A percentile compares a stretch with the other conserved stretches of the same genome.
These are phyloP conservation scores for Tylopilus rubrobrunneus DNA, from an alignment of 768 basidiomycete species.

Conservation along the genomic window DNA sequence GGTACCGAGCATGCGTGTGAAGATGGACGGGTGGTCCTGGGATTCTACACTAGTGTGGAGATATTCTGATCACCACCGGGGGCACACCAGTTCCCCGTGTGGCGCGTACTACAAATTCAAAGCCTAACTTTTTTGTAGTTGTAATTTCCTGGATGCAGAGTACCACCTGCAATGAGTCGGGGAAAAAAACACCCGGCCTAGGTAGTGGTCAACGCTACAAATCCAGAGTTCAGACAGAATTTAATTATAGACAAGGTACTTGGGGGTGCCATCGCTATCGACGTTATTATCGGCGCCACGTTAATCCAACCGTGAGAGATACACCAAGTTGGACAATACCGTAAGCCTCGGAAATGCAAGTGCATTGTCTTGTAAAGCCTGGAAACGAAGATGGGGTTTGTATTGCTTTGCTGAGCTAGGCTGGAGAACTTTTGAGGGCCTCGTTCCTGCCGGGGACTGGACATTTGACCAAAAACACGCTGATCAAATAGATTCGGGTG, in stretches of 20 bases:
- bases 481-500: no score
- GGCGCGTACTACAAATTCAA: neutral
- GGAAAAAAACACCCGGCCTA: neutral
- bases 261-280: no score
- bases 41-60: neutral
- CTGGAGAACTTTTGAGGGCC: no score
- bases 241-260: no score
- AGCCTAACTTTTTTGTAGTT: neutral
- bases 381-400: neutral
- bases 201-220: neutral
- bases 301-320: neutral
- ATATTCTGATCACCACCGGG: neutral
- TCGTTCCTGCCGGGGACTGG: constrained; percentile 11
- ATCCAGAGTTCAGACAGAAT: no score
- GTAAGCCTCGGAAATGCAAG: neutral
- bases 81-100: neutral
- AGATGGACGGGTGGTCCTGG: neutral
- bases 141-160: neutral
- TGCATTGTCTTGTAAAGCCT: neutral
- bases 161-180: neutral
- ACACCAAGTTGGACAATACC: no score
- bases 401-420: neutral
- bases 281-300: neutral
- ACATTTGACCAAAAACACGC: no score
- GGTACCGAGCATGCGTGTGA: constrained; percentile 2